Conservation (phyloP, 2,329 filamentous ascomycete genomes). For the Fusarium sp. region DNA sequence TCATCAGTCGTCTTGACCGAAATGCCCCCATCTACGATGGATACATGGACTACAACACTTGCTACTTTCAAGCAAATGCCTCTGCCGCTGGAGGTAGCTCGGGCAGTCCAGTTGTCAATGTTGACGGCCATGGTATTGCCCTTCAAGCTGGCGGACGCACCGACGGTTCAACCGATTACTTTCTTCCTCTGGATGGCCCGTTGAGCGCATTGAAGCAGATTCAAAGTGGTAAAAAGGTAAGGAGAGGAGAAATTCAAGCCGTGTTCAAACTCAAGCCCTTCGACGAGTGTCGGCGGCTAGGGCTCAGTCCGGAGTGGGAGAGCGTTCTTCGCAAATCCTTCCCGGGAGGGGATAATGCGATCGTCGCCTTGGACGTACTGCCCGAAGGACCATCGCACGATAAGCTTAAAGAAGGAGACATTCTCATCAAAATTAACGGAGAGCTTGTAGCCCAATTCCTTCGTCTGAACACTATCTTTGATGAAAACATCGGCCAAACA, state of each 20-base stretch:
- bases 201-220: constrained; percentile 89
- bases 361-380: constrained; percentile 94
- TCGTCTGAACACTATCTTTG: constrained; percentile 89
- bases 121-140: constrained; percentile 83
- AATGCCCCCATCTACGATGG: constrained; percentile 98
- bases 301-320: constrained; percentile 88
- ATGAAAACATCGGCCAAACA: constrained; percentile 81
- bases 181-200: constrained; percentile 92
- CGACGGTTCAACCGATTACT: constrained; percentile 97
- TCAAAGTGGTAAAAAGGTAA: constrained; percentile 80
- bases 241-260: constrained; percentile 93
- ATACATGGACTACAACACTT: constrained; percentile 95
- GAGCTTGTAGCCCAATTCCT: constrained; percentile 95
- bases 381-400: constrained; percentile 88
- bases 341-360: constrained; percentile 94
- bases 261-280: constrained; percentile 98
- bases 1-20: constrained; percentile 94
- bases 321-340: constrained; percentile 84
- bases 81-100: constrained; percentile 97
- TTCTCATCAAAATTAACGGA: constrained; percentile 94
- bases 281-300: constrained; percentile 93
- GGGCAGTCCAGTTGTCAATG: constrained; percentile 95
- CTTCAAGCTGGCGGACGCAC: constrained; percentile 93
- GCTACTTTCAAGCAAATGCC: constrained; percentile 98
- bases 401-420: constrained; percentile 88